Evolutionary conservation across 768 basidiomycete species (phyloP), one percentile per base, ranked within the genome.

Genomic region (Cytidiella melzeri): DNA sequence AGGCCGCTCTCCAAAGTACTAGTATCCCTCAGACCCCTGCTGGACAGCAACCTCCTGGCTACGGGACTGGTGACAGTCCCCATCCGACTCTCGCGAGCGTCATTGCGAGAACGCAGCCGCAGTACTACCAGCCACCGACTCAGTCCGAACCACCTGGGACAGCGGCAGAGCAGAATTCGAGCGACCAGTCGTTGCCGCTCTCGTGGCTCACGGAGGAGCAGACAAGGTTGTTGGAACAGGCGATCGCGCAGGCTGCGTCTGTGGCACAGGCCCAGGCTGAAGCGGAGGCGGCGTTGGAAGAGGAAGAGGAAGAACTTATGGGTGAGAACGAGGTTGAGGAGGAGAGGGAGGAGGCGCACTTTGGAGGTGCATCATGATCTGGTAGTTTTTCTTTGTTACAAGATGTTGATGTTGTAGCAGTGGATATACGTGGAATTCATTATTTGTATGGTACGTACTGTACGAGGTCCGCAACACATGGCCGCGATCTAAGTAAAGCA

Each of bases 181-280:
- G 28, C n/a, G 27, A 43, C 3, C 12, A 61, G 10, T 47, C 57
- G n/a, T 54, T 77, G 20, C 71, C 80, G 1, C 57, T 87, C 43
- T 83, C 84, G 46, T 85, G 84, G 26, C 69, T 88, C 37, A 86
- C 85, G 1, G 81, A 82, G 43, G 84, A 87, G 54, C 87, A 88
- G 63, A 74, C 83, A 3, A 76, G 73, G 51, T 63, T 84, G 54
- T 68, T 89, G 13, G 84, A 87, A 60, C 75, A 81, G 53, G 86
- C 86, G 0, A 87, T 89, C 43, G 81, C 83, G 23, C 84, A 74
- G 57, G 86, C 86, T 1, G 82, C 87, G 9, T 77, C 77, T 28
- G 83, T 83, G 26, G 86, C 86, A 1, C 84, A 86, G 55, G 81
- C 84, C 18, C 84, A 86, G 57, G 86, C 86, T 0, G 86, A 88